Conservation (phyloP, 2,329 filamentous ascomycete species). For the Elsinoe arachidis region DNA sequence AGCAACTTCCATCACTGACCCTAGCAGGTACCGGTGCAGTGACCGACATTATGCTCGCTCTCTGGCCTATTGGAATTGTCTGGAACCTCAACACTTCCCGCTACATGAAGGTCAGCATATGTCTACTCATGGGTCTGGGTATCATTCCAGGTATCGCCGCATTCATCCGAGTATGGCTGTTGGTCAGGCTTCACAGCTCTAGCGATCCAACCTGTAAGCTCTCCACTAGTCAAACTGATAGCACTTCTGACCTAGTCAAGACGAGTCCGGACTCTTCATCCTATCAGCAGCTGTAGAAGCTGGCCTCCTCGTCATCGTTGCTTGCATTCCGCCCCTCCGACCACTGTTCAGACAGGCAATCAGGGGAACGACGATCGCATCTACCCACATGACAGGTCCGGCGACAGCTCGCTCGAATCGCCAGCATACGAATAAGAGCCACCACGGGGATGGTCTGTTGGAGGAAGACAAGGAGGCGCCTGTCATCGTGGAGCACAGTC, state of each 20-base stretch:
- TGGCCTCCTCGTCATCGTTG: background rate
- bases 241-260: background rate
- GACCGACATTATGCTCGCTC: background rate
- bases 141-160: background rate
- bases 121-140: background rate
- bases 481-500: background rate
- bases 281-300: background rate
- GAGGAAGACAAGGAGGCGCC: background rate
- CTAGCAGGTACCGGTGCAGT: background rate
- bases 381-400: background rate
- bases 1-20: background rate
- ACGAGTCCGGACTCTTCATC: background rate
- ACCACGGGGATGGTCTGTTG: background rate
- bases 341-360: slow-evolving; percentile 3
- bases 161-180: background rate
- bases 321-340: background rate
- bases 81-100: background rate
- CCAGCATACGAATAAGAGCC: background rate
- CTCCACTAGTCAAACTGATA: background rate
- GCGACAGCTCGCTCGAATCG: background rate
- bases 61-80: background rate
- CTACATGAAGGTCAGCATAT: background rate
- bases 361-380: background rate
- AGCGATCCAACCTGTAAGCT: background rate
- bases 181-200: background rate